A percentile compares a stretch with the other conserved stretches of the same genome.
Evolutionary conservation across 768 basidiomycete genomes (phyloP).

Genomic region (Phanerodontia chrysosporium): DNA sequence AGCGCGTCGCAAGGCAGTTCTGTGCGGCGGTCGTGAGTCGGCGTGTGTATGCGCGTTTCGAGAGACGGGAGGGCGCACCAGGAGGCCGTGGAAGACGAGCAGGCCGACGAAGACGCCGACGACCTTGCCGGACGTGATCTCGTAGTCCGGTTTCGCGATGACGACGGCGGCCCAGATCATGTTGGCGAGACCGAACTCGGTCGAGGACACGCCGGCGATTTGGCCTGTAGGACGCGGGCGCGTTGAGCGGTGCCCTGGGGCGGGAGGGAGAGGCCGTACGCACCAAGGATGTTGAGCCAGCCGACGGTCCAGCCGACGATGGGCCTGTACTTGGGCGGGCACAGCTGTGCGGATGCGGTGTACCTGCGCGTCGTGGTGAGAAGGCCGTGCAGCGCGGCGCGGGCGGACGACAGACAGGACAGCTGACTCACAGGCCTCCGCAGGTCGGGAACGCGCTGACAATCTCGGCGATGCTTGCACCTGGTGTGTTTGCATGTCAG

Average conservation of each 20-base stretch:
- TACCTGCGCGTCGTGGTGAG: constrained; percentile 53
- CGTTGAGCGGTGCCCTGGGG: no score
- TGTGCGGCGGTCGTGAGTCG: no score
- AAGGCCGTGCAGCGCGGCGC: no score
- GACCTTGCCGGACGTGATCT: constrained; percentile 62
- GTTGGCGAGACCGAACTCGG: constrained; percentile 74
- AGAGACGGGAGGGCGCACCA: constrained; percentile 38
- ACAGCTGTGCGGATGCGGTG: constrained; percentile 76
- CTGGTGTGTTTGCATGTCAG: no score
- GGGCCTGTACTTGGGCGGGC: constrained; percentile 60
- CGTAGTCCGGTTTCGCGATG: constrained; percentile 45
- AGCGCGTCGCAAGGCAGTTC: constrained; percentile 73
- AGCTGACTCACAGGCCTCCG: constrained; percentile 65
- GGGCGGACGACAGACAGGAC: no score
- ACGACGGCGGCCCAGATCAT: constrained; percentile 81
- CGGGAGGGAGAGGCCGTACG: no score
- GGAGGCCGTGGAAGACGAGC: constrained; percentile 70
- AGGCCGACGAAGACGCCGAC: constrained; percentile 77
- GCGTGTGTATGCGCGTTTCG: no score
- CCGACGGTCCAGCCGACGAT: constrained; percentile 77
- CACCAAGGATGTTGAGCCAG: constrained; percentile 79
- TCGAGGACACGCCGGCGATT: constrained; percentile 81
- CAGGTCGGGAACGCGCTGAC: constrained; percentile 75
- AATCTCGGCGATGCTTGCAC: constrained; percentile 70
- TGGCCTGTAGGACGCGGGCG: constrained; percentile 47